A percentile compares a stretch with the other conserved stretches of the same genome.
Conservation (phyloP, 805 yeast species). For the Hanseniaspora hatyaiensis region DNA sequence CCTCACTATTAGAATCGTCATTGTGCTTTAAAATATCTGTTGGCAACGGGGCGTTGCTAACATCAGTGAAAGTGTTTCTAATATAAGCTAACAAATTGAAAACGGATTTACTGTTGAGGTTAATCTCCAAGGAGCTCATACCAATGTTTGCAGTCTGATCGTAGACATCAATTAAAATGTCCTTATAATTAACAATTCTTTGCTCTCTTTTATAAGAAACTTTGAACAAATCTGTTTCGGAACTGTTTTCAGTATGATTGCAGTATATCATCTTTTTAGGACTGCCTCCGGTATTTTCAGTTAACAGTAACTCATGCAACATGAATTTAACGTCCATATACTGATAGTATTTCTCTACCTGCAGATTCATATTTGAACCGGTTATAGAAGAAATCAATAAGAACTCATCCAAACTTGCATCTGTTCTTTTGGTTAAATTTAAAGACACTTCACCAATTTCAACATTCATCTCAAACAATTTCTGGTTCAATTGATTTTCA, state of each 20-base stretch:
- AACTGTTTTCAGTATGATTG: slow-evolving; percentile 33
- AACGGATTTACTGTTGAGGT: slow-evolving; percentile 64
- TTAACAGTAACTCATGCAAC: slow-evolving; percentile 54
- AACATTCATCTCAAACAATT: slow-evolving; percentile 59
- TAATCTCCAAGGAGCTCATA: slow-evolving; percentile 66
- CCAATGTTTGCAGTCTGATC: slow-evolving; percentile 66
- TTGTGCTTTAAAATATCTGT: slow-evolving; percentile 64
- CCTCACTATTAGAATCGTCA: slow-evolving; percentile 38
- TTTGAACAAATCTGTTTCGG: slow-evolving; percentile 39
- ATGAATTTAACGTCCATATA: slow-evolving; percentile 56
- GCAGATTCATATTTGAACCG: slow-evolving; percentile 52
- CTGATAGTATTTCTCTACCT: slow-evolving; percentile 45
- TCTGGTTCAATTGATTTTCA: slow-evolving; percentile 42
- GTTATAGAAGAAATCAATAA: slow-evolving; percentile 61
- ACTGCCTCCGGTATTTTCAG: slow-evolving; percentile 58
- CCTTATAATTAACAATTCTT: slow-evolving; percentile 45
- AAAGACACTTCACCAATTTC: slow-evolving; percentile 52
- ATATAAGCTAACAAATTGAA: slow-evolving; percentile 70
- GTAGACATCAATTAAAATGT: slow-evolving; percentile 46
- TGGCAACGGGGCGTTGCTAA: slow-evolving; percentile 54
- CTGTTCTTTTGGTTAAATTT: slow-evolving; percentile 55
- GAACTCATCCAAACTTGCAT: slow-evolving; percentile 47
- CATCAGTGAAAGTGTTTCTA: slow-evolving; percentile 78
- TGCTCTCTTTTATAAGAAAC: slow-evolving; percentile 48
- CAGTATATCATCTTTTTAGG: slow-evolving; percentile 63